phyloP scores from a whole-genome alignment of 2,329 filamentous ascomycete species.

The Diaporthe citrichinensis region DNA sequence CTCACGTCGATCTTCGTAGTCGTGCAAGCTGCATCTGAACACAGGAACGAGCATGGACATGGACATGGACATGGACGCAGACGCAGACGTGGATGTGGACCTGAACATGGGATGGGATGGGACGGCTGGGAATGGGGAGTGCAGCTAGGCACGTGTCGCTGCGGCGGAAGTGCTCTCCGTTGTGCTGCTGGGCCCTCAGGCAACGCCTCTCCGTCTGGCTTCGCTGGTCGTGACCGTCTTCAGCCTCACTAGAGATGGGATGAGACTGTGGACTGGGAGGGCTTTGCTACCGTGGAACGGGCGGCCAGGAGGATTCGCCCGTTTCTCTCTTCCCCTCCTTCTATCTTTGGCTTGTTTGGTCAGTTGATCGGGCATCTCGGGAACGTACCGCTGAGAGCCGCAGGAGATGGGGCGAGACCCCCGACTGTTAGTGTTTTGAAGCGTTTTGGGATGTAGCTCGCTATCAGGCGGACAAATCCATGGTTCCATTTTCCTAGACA shows the following conservation, averaged over 20 bases:
- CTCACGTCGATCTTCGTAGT: constrained; percentile 23
- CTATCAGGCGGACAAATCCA: not conserved
- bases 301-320: constrained; percentile 18
- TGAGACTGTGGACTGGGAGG: not conserved
- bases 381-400: not conserved
- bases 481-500: not conserved
- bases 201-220: not conserved
- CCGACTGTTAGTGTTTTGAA: no score
- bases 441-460: not conserved
- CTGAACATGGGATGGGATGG: not conserved
- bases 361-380: constrained; percentile 5
- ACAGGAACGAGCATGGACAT: constrained; percentile 1
- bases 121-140: not conserved
- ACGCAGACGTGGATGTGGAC: not conserved
- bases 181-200: constrained; percentile 4
- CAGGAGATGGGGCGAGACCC: not conserved
- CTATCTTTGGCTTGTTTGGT: constrained; percentile 10
- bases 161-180: constrained; percentile 1
- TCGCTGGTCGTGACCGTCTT: constrained; percentile 1
- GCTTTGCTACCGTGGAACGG: constrained; percentile 1
- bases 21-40: constrained; percentile 25
- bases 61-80: constrained; percentile 1
- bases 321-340: constrained; percentile 17
- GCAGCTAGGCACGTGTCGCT: constrained; percentile 26
- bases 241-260: constrained; percentile 1